Evolutionary conservation across 352 stramenopile genomes (phyloP).

Genomic region (Globisporangium orthogonon): DNA sequence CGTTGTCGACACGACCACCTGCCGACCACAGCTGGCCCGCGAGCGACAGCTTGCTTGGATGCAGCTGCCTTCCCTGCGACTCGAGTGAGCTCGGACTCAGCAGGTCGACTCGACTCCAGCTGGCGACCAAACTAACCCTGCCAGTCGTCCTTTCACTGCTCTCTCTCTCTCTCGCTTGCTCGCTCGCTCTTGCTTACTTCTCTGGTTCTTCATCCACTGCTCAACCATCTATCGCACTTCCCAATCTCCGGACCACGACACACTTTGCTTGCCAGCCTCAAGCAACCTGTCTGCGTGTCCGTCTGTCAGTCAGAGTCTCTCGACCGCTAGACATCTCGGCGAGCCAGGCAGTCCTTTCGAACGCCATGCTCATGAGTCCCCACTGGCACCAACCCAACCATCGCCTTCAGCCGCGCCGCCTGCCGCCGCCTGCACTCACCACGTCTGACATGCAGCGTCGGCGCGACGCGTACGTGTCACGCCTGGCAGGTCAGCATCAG

Average conservation of each 20-base stretch:
- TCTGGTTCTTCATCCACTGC: background rate
- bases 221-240: constrained; percentile 8
- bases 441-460: constrained; percentile 8
- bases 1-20: too few relatives aligned
- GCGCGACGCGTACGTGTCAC: background rate
- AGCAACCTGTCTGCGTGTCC: constrained; percentile 2
- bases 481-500: background rate
- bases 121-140: too few relatives aligned
- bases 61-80: too few relatives aligned
- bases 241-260: constrained; percentile 4
- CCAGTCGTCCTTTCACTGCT: too few relatives aligned
- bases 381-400: constrained; percentile 5
- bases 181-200: background rate
- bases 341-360: too few relatives aligned
- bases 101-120: too few relatives aligned
- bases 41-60: too few relatives aligned
- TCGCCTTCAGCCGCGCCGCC: background rate
- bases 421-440: constrained; percentile 2
- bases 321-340: too few relatives aligned
- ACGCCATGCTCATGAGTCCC: constrained; percentile 10
- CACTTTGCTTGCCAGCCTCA: too few relatives aligned
- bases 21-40: too few relatives aligned
- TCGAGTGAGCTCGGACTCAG: too few relatives aligned
- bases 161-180: too few relatives aligned
- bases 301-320: background rate